These are phyloP conservation scores for Penicillium fuscoglaucum DNA, from an alignment of 2,329 filamentous ascomycete genomes.

Conservation along the genomic window DNA sequence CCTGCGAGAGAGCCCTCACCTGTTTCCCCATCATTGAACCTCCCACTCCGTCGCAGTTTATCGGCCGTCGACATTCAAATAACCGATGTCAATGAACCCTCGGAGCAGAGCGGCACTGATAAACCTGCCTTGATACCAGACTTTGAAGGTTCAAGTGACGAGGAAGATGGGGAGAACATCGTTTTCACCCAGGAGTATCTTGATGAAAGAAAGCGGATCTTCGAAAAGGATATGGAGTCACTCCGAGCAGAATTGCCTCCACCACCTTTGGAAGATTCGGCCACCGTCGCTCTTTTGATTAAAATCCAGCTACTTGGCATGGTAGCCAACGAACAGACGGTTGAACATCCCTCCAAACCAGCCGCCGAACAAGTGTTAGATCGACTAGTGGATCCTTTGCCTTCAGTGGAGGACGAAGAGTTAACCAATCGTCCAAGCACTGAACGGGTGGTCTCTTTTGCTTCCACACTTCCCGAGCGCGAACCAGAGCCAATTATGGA, in stretches of 20 bases:
- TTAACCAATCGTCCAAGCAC: not conserved
- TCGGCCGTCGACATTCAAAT: conserved; percentile 5
- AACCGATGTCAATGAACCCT: conserved; percentile 3
- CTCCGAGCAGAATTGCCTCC: conserved; percentile 46
- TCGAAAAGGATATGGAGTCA: conserved; percentile 47
- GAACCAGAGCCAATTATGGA: conserved; percentile 10
- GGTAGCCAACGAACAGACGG: conserved; percentile 38
- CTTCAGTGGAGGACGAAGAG: conserved; percentile 19
- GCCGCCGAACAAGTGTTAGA: conserved; percentile 8
- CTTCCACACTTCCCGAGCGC: conserved; percentile 1
- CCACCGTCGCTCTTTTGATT: conserved; percentile 43
- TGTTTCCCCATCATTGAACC: conserved; percentile 13
- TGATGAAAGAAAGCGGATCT: conserved; percentile 46
- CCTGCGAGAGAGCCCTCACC: conserved; percentile 10
- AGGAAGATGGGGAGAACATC: conserved; percentile 48
- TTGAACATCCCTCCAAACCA: not conserved
- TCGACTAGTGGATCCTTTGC: conserved; percentile 7
- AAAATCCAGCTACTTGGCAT: conserved; percentile 48
- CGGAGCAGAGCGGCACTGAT: conserved; percentile 12
- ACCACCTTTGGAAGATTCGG: conserved; percentile 44
- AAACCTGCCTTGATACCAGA: conserved; percentile 32
- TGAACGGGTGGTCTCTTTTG: conserved; percentile 19
- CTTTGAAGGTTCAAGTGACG: conserved; percentile 41
- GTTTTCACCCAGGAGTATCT: conserved; percentile 51
- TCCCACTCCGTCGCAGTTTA: conserved; percentile 18